phyloP scores from a whole-genome alignment of 345 rosid genomes.

The Dipteronia dyeriana region DNA sequence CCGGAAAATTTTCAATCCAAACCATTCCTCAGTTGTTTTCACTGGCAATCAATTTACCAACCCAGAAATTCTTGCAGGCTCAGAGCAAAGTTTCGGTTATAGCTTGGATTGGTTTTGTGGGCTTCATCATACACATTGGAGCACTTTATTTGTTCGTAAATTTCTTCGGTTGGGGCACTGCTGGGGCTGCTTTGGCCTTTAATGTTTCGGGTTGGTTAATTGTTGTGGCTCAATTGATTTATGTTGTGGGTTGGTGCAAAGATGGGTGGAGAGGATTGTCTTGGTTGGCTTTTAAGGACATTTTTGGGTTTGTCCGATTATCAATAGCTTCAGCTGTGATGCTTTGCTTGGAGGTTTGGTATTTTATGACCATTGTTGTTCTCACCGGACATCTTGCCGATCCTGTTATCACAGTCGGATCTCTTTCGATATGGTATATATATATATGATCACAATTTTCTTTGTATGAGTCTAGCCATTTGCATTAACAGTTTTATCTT shows the following conservation, averaged over 20 bases:
- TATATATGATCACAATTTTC: not conserved
- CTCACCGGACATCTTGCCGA: slow-evolving; percentile 93
- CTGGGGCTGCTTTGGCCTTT: slow-evolving; percentile 83
- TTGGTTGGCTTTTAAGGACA: slow-evolving; percentile 80
- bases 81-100: slow-evolving; percentile 81
- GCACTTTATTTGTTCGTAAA: slow-evolving; percentile 53
- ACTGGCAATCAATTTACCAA: slow-evolving; percentile 74
- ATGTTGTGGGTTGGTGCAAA: slow-evolving; percentile 85
- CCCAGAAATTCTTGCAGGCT: slow-evolving; percentile 84
- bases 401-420: slow-evolving; percentile 84
- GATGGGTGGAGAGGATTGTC: slow-evolving; percentile 89
- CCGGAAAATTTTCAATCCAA: slow-evolving; percentile 67
- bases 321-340: slow-evolving; percentile 91
- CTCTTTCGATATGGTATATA: slow-evolving; percentile 81
- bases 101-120: slow-evolving; percentile 82
- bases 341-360: slow-evolving; percentile 98
- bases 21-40: slow-evolving; percentile 94
- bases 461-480: not conserved
- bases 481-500: not conserved
- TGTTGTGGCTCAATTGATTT: slow-evolving; percentile 64
- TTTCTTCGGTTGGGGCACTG: slow-evolving; percentile 71
- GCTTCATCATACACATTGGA: slow-evolving; percentile 49
- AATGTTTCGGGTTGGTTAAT: slow-evolving; percentile 75
- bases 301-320: slow-evolving; percentile 74
- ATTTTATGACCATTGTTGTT: slow-evolving; percentile 89